Evolutionary conservation across 495 filamentous ascomycete genomes (phyloP).

Genomic region (Penicillium psychrofluorescens): DNA sequence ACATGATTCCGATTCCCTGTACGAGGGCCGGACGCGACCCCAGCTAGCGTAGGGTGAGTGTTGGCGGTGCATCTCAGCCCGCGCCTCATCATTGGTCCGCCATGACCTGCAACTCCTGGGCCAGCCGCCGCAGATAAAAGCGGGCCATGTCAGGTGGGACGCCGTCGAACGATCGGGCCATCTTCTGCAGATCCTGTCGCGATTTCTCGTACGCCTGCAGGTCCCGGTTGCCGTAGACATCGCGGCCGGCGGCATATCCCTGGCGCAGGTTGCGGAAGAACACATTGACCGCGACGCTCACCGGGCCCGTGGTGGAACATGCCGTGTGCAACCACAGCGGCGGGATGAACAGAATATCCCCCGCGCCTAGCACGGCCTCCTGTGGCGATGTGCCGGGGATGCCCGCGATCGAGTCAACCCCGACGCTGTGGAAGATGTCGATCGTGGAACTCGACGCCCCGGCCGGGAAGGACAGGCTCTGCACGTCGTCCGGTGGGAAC

Average conservation of each 20-base stretch:
- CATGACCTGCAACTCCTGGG: constrained; percentile 53
- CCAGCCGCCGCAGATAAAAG: constrained; percentile 73
- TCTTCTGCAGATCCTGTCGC: constrained; percentile 60
- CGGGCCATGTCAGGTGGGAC: constrained; percentile 57
- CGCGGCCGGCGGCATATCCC: constrained; percentile 66
- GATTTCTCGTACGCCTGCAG: constrained; percentile 77
- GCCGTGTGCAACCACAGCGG: constrained; percentile 82
- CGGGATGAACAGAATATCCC: constrained; percentile 75
- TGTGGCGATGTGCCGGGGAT: constrained; percentile 56
- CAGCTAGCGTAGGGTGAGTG: no score
- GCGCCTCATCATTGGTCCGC: constrained; percentile 17
- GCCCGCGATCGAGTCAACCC: constrained; percentile 18
- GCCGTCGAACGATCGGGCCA: constrained; percentile 58
- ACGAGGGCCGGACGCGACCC: neutral
- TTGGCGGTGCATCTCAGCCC: neutral
- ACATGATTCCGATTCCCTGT: neutral
- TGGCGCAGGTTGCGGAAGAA: constrained; percentile 69
- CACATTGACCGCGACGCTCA: constrained; percentile 74
- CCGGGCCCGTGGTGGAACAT: constrained; percentile 46
- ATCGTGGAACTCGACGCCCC: constrained; percentile 73
- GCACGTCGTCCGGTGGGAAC: constrained; percentile 72
- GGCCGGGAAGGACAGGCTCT: constrained; percentile 58
- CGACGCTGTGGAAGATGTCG: constrained; percentile 54
- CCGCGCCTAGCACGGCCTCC: constrained; percentile 55
- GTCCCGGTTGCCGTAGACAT: constrained; percentile 87